A percentile compares a stretch with the other conserved stretches of the same genome.
These are phyloP conservation scores for Delphinella strobiligena DNA, from an alignment of 2,329 filamentous ascomycete species.

Conservation along the genomic window DNA sequence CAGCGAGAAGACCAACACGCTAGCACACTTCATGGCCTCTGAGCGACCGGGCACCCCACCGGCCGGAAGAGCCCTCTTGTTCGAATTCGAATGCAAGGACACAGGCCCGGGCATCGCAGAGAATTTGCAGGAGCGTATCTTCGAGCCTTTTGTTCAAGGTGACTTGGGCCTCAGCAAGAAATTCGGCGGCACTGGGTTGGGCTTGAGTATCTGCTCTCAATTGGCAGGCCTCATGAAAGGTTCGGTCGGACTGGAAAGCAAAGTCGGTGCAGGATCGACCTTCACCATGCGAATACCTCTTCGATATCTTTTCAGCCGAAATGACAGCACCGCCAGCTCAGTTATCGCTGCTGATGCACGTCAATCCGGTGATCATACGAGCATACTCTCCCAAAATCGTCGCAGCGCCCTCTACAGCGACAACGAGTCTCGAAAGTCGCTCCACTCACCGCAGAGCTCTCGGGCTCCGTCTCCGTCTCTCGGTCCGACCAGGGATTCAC, in stretches of 20 bases:
- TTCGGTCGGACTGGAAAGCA: slow-evolving; percentile 58
- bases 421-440: slow-evolving; percentile 7
- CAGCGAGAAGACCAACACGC: slow-evolving; percentile 25
- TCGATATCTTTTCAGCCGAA: slow-evolving; percentile 58
- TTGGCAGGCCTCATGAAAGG: slow-evolving; percentile 75
- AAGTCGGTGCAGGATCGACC: slow-evolving; percentile 60
- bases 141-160: slow-evolving; percentile 92
- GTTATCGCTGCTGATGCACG: slow-evolving; percentile 19
- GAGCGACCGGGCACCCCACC: slow-evolving; percentile 31
- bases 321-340: slow-evolving; percentile 37
- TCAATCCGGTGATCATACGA: not conserved
- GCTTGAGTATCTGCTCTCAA: slow-evolving; percentile 81
- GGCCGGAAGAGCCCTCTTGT: slow-evolving; percentile 56
- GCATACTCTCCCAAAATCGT: slow-evolving; percentile 9
- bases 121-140: slow-evolving; percentile 68
- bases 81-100: slow-evolving; percentile 83
- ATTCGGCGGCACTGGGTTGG: slow-evolving; percentile 77
- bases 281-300: slow-evolving; percentile 78
- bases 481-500: slow-evolving; percentile 12
- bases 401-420: slow-evolving; percentile 8
- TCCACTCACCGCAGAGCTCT: slow-evolving; percentile 3
- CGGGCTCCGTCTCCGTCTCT: slow-evolving; percentile 12
- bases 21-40: slow-evolving; percentile 22
- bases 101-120: slow-evolving; percentile 76
- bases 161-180: slow-evolving; percentile 81